A percentile compares a stretch with the other conserved stretches of the same genome.
Conservation (phyloP, 2,329 filamentous ascomycete species). For the Arachnomyces sp. region DNA sequence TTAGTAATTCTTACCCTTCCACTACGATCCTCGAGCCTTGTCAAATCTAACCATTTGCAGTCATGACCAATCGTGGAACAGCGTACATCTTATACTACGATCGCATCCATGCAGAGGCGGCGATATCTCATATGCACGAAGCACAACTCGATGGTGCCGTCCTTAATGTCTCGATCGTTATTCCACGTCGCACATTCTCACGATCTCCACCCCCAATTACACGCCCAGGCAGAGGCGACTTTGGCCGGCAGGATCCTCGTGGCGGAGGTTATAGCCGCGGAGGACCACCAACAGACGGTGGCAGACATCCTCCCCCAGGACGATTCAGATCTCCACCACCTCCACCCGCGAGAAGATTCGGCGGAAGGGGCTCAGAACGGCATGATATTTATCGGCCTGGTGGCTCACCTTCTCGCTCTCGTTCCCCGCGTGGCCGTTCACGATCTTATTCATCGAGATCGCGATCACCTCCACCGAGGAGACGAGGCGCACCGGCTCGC, state of each 20-base stretch:
- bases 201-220: conserved; percentile 63
- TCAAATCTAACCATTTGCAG: conserved; percentile 36
- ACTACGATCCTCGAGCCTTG: neutral
- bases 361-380: conserved; percentile 39
- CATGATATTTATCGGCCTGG: conserved; percentile 53
- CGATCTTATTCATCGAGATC: conserved; percentile 34
- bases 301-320: conserved; percentile 19
- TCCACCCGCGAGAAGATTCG: conserved; percentile 30
- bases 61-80: conserved; percentile 82
- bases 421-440: conserved; percentile 24
- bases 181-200: conserved; percentile 76
- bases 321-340: conserved; percentile 27
- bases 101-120: conserved; percentile 72
- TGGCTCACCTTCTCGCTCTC: conserved; percentile 45
- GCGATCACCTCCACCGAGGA: conserved; percentile 33
- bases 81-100: conserved; percentile 83
- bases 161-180: conserved; percentile 80
- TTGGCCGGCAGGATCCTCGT: conserved; percentile 44
- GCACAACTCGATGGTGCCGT: conserved; percentile 79
- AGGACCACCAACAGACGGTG: conserved; percentile 15
- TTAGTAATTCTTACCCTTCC: conserved; percentile 40
- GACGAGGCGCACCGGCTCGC: conserved; percentile 26
- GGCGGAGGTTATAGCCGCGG: conserved; percentile 23
- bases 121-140: conserved; percentile 96
- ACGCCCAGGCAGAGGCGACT: conserved; percentile 54